Conservation (phyloP, 2,329 filamentous ascomycete species). For the Rutstroemia sp. region DNA sequence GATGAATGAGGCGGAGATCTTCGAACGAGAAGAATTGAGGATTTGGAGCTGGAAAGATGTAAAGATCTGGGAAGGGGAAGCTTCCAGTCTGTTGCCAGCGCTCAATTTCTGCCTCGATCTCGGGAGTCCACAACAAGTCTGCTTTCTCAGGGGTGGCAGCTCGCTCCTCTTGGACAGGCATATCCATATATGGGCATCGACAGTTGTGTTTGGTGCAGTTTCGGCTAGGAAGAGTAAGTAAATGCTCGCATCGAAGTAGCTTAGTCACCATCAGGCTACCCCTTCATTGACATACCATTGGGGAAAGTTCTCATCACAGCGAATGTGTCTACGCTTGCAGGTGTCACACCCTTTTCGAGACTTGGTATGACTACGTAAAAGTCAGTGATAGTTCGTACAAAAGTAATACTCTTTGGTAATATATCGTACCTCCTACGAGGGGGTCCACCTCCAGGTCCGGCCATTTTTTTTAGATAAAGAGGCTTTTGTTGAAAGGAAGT, state of each 20-base stretch:
- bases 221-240: conserved; percentile 49
- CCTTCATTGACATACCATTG: conserved; percentile 64
- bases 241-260: neutral
- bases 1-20: conserved; percentile 83
- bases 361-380: conserved; percentile 76
- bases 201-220: conserved; percentile 99
- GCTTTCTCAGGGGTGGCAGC: conserved; percentile 54
- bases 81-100: conserved; percentile 77
- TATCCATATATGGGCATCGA: conserved; percentile 95
- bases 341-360: conserved; percentile 97
- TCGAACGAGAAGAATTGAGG: conserved; percentile 67
- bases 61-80: conserved; percentile 78
- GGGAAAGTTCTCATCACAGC: conserved; percentile 95
- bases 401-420: neutral
- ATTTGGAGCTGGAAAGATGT: conserved; percentile 66
- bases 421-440: conserved; percentile 57
- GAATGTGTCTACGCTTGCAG: conserved; percentile 94
- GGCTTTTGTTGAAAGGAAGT: conserved; percentile 22
- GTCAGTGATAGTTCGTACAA: conserved; percentile 14
- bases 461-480: conserved; percentile 51
- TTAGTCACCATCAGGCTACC: neutral
- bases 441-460: conserved; percentile 89
- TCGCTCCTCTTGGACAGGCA: conserved; percentile 58
- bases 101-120: conserved; percentile 73
- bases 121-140: conserved; percentile 76